Conservation (phyloP, 805 yeast genomes). For the Pichia insulana region DNA sequence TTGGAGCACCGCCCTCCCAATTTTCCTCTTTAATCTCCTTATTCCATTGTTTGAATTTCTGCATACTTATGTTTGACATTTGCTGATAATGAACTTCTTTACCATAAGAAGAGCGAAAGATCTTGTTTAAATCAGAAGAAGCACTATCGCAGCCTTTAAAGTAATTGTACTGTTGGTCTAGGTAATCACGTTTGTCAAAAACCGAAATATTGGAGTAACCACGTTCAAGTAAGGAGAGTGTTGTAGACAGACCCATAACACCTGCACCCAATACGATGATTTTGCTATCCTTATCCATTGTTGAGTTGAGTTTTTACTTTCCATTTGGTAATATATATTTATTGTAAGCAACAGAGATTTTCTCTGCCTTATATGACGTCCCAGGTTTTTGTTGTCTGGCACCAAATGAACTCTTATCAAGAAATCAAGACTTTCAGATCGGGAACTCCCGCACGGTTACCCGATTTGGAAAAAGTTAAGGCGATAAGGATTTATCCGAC, state of each 20-base stretch:
- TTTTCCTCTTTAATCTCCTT: slow-evolving; percentile 11
- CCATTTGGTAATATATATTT: too few species aligned
- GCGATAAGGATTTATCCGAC: too few species aligned
- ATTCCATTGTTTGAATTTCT: slow-evolving; percentile 16
- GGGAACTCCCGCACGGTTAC: too few species aligned
- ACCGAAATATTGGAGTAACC: slow-evolving; percentile 15
- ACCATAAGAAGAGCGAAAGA: slow-evolving; percentile 17
- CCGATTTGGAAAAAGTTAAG: too few species aligned
- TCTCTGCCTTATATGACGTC: too few species aligned
- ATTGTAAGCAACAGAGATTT: too few species aligned
- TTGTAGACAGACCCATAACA: slow-evolving; percentile 41
- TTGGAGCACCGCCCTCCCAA: slow-evolving; percentile 14
- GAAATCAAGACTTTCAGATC: too few species aligned
- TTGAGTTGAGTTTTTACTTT: too few species aligned
- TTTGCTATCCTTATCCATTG: slow-evolving; percentile 9
- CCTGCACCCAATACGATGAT: slow-evolving; percentile 39
- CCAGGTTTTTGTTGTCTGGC: background rate
- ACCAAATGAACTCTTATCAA: background rate
- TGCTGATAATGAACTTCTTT: slow-evolving; percentile 13
- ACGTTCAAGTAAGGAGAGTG: slow-evolving; percentile 17
- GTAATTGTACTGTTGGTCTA: slow-evolving; percentile 12
- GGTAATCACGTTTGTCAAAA: slow-evolving; percentile 16
- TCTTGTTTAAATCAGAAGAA: slow-evolving; percentile 18
- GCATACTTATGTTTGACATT: slow-evolving; percentile 14
- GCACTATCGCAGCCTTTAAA: slow-evolving; percentile 18